phyloP scores from a whole-genome alignment of 805 yeast species.

The Kodamaea lidongshanica region DNA sequence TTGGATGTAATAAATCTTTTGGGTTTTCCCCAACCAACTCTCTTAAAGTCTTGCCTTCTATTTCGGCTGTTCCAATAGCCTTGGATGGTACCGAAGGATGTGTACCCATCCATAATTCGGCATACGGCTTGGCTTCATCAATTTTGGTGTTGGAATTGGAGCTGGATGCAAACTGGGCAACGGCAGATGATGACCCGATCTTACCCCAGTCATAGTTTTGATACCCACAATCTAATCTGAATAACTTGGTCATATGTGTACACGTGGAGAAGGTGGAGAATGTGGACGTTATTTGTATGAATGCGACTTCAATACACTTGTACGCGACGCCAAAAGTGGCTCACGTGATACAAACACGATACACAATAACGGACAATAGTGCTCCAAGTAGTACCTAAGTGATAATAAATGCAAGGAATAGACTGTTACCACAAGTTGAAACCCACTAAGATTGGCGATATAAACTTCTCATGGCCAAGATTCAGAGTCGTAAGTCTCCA shows the following conservation, averaged over 20 bases:
- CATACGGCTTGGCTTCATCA: constrained; percentile 80
- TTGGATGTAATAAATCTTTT: constrained; percentile 48
- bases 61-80: constrained; percentile 29
- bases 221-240: constrained; percentile 48
- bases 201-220: constrained; percentile 54
- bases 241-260: constrained; percentile 27
- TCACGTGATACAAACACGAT: no score
- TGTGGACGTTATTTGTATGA: no score
- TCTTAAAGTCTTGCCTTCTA: constrained; percentile 53
- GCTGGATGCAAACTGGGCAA: constrained; percentile 75
- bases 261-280: no score
- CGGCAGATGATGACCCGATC: constrained; percentile 76
- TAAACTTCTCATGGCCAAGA: no score
- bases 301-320: no score
- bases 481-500: no score
- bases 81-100: constrained; percentile 86
- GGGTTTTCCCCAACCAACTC: constrained; percentile 62
- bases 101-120: constrained; percentile 99
- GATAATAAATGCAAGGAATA: no score
- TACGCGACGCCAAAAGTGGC: no score
- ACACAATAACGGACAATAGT: no score
- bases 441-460: no score
- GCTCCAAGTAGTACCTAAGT: no score
- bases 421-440: no score
- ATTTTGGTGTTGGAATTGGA: constrained; percentile 58